phyloP scores from a whole-genome alignment of 2,329 filamentous ascomycete species.

The Zasmidium citrigriseum region DNA sequence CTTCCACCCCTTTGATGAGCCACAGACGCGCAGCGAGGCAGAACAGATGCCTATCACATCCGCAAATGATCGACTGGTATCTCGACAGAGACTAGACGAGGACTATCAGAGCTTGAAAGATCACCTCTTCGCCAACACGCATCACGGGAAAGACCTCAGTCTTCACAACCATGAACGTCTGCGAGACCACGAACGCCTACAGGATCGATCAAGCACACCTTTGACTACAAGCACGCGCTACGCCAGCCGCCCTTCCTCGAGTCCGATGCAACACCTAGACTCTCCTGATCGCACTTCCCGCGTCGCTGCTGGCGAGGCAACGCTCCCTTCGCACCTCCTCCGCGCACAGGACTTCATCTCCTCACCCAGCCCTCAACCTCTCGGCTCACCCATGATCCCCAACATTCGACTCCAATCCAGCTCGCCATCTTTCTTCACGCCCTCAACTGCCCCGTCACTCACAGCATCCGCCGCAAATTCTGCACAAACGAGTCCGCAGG shows the following conservation, averaged over 20 bases:
- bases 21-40: neutral
- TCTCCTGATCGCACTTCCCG: neutral
- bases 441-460: slow-evolving; percentile 12
- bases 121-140: neutral
- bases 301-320: slow-evolving; percentile 2
- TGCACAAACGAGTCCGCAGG: neutral
- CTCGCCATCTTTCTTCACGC: slow-evolving; percentile 17
- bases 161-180: neutral
- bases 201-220: neutral
- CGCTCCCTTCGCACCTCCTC: slow-evolving; percentile 18
- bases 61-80: neutral
- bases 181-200: no score
- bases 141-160: neutral
- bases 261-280: neutral
- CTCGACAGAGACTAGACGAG: neutral
- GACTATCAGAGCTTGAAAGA: neutral
- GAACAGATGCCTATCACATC: neutral
- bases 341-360: slow-evolving; percentile 11
- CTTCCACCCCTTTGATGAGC: neutral
- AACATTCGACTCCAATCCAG: neutral
- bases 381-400: neutral
- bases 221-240: neutral
- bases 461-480: neutral
- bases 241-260: neutral
- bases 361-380: neutral